These are phyloP conservation scores for Candolleomyces efflorescens DNA, from an alignment of 768 basidiomycete species.

Conservation along the genomic window DNA sequence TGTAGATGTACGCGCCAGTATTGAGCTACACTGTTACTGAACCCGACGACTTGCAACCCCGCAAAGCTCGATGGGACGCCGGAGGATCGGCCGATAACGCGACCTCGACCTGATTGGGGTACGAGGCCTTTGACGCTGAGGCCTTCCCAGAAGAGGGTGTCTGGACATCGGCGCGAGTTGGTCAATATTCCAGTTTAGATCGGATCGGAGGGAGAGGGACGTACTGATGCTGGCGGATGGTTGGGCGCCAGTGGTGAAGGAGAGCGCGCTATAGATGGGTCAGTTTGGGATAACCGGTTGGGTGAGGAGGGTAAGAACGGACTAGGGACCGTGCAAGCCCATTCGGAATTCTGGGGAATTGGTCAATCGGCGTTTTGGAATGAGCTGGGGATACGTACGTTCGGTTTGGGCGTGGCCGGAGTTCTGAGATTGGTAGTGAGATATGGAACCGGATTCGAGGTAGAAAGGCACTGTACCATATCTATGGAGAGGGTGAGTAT, in stretches of 20 bases:
- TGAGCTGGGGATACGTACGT: constrained; percentile 15
- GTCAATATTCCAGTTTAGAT: too few species aligned
- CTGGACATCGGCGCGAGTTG: constrained; percentile 12
- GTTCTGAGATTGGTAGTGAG: too few species aligned
- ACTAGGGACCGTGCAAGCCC: constrained; percentile 34
- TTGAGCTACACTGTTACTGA: constrained; percentile 25
- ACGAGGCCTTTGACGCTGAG: constrained; percentile 21
- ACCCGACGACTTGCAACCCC: constrained; percentile 20
- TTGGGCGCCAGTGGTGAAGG: constrained; percentile 30
- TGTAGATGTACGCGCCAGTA: constrained; percentile 23
- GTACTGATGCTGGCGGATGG: constrained; percentile 26
- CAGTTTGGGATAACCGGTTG: neutral
- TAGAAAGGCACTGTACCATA: too few species aligned
- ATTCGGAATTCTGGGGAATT: constrained; percentile 21
- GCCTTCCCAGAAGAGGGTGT: constrained; percentile 26
- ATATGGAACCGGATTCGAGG: too few species aligned
- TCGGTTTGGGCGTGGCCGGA: constrained; percentile 36
- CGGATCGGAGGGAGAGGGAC: too few species aligned
- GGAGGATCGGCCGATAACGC: constrained; percentile 25
- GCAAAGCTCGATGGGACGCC: constrained; percentile 20
- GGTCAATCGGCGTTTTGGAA: neutral
- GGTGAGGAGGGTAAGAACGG: constrained; percentile 1
- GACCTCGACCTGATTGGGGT: constrained; percentile 20
- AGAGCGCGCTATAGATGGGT: constrained; percentile 25
- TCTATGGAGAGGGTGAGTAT: too few species aligned